phyloP scores from a whole-genome alignment of 148 eudicot genomes.

The Heliosperma pusillum region DNA sequence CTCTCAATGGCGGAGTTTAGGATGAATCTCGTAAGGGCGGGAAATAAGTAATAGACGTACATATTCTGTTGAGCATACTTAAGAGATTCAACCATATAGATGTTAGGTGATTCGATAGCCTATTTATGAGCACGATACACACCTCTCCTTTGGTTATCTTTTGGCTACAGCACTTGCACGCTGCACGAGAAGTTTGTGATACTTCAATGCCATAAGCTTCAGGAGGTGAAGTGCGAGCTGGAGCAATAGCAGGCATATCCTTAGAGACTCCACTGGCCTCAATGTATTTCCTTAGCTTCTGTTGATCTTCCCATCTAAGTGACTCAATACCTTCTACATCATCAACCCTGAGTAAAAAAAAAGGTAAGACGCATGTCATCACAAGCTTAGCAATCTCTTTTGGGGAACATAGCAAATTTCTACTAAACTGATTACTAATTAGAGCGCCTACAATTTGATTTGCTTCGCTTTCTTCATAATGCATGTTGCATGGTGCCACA shows the following conservation, averaged over 20 bases:
- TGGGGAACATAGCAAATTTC: background rate
- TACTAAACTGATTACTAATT: constrained; percentile 4
- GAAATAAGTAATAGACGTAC: background rate
- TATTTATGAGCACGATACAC: constrained; percentile 5
- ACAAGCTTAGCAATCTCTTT: constrained; percentile 3
- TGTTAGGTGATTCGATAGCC: background rate
- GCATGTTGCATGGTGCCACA: constrained; percentile 96
- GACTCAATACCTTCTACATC: constrained; percentile 87
- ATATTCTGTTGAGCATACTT: background rate
- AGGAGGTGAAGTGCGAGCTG: constrained; percentile 30
- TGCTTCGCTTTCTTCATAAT: constrained; percentile 74
- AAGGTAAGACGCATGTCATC: constrained; percentile 2
- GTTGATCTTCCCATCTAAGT: constrained; percentile 97
- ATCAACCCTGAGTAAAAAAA: constrained; percentile 45
- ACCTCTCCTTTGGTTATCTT: constrained; percentile 96
- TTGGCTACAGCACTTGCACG: constrained; percentile 68
- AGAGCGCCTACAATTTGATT: constrained; percentile 69
- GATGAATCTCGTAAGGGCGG: background rate
- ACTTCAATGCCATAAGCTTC: constrained; percentile 61
- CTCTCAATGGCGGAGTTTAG: background rate
- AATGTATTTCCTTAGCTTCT: constrained; percentile 66
- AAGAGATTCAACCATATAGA: background rate
- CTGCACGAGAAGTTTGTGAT: constrained; percentile 78
- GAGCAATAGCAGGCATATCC: constrained; percentile 19
- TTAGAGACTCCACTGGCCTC: constrained; percentile 46